Evolutionary conservation across 306 rosid genomes (phyloP), one percentile per base, ranked within the genome.

Genomic region (Pueraria montana): DNA sequence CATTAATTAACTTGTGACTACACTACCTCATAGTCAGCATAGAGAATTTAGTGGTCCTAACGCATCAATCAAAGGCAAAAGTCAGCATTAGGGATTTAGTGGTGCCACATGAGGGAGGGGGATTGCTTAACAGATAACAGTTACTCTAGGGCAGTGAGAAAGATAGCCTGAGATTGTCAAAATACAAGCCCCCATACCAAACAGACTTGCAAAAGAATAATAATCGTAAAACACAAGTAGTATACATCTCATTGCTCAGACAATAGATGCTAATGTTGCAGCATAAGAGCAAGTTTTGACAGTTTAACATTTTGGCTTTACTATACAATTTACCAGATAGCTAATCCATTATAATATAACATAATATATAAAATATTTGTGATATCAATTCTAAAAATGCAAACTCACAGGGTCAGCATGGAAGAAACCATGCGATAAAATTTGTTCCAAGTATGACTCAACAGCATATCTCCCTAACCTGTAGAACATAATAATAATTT

Each of bases 361-460:
- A 52, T 52, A 34, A 34, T 52, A 46, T 49, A 24, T 1, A 8
- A 67, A 20, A 81, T 16, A 82, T 34, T 43, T 53, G 23, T 59
- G 61, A 80, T 50, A 70, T 61, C 80, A 81, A 78, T 69, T 74
- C 21, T 48, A 82, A 82, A 56, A 80, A 23, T 6, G 53, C 5
- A 76, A 77, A 88, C 99, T 91, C 84, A 96, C 99, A 77, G 99
- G 99, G 76, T 96, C 99, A 63, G 99, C 99, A 80, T 96, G 99
- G 91, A 96, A 96, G 87, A 96, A 96, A 69, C 98, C 99, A 85
- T 96, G 99, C 13, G 99, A 94, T 36, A 96, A 86, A 87, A 96
- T 96, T 83, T 96, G 99, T 80, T 96, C 99, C 90, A 96, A 86
- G 91, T 92, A 96, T 1, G 99, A 94, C 86, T 96, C 99, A 80